Percentiles rank a stretch among this genome's conserved stretches.
phyloP scores from a whole-genome alignment of 1,139 yeast genomes.

The Sugiyamaella castrensis region DNA sequence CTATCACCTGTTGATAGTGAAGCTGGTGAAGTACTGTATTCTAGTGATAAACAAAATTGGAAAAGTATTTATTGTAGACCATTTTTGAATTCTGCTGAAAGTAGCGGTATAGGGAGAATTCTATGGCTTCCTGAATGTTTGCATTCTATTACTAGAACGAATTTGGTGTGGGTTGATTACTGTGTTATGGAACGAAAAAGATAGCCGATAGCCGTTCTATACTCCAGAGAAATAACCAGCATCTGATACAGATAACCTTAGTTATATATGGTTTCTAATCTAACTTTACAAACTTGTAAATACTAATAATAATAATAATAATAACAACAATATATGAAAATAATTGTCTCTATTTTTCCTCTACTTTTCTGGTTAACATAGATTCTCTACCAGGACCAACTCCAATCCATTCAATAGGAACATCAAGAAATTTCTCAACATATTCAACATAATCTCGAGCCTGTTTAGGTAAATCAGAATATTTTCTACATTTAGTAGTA shows the following conservation, averaged over 20 bases:
- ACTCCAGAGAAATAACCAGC: no score
- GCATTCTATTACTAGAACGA: slow-evolving; percentile 22
- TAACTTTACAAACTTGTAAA: no score
- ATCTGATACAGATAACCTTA: no score
- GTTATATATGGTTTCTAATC: no score
- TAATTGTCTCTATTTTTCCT: no score
- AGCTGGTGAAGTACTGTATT: slow-evolving; percentile 27
- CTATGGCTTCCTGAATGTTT: slow-evolving; percentile 38
- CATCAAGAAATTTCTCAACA: slow-evolving; percentile 79
- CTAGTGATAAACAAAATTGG: slow-evolving; percentile 34
- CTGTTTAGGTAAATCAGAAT: slow-evolving; percentile 78
- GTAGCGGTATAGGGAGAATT: slow-evolving; percentile 42
- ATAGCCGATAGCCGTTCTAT: no score
- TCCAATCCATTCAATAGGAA: slow-evolving; percentile 96
- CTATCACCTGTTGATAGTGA: slow-evolving; percentile 29
- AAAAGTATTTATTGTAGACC: slow-evolving; percentile 34
- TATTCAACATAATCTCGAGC: slow-evolving; percentile 79
- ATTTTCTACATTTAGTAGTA: slow-evolving; percentile 67
- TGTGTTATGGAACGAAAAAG: slow-evolving; percentile 27
- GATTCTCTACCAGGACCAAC: slow-evolving; percentile 93
- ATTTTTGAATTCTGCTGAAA: slow-evolving; percentile 39
- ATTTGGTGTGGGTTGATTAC: slow-evolving; percentile 32
- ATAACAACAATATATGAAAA: no score
- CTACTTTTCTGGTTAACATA: slow-evolving; percentile 32
- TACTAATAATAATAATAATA: no score